phyloP scores from a whole-genome alignment of 768 basidiomycete species.

The Pleurotus salmoneostramineus region DNA sequence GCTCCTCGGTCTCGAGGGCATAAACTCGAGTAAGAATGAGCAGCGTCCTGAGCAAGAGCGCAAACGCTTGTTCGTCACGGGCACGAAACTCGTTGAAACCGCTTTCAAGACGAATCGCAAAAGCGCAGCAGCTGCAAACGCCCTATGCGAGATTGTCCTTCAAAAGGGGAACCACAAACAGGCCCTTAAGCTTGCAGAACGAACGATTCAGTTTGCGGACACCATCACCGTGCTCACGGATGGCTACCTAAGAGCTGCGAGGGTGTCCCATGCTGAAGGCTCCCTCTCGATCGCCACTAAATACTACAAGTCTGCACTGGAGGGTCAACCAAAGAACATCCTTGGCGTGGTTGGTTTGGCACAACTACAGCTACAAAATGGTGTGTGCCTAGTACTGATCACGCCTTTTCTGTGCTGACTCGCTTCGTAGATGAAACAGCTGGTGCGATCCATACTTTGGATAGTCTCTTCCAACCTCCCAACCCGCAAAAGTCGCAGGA shows the following conservation, averaged over 20 bases:
- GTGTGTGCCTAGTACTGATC: constrained; percentile 30
- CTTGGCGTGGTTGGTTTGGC: constrained; percentile 82
- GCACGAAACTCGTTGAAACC: constrained; percentile 67
- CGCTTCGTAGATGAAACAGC: constrained; percentile 66
- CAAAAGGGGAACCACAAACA: constrained; percentile 62
- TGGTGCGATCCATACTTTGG: constrained; percentile 82
- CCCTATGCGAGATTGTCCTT: constrained; percentile 75
- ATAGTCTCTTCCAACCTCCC: constrained; percentile 67
- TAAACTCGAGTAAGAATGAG: constrained; percentile 81
- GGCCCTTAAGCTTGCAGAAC: constrained; percentile 91
- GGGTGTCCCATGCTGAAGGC: constrained; percentile 75
- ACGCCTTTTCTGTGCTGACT: constrained; percentile 1
- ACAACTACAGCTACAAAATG: constrained; percentile 81
- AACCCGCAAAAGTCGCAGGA: constrained; percentile 69
- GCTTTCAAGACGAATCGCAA: constrained; percentile 80
- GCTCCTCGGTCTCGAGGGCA: constrained; percentile 79
- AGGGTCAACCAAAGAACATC: constrained; percentile 71
- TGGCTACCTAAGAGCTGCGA: constrained; percentile 79
- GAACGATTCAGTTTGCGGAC: constrained; percentile 92
- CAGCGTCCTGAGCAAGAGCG: constrained; percentile 62
- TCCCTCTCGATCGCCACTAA: constrained; percentile 58
- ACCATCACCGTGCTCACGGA: constrained; percentile 82
- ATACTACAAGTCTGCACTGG: constrained; percentile 63
- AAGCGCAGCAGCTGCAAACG: constrained; percentile 81
- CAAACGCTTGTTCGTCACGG: constrained; percentile 52